phyloP scores from a whole-genome alignment of 1,284 basidiomycete genomes.

The Xerocomus minutiporus region DNA sequence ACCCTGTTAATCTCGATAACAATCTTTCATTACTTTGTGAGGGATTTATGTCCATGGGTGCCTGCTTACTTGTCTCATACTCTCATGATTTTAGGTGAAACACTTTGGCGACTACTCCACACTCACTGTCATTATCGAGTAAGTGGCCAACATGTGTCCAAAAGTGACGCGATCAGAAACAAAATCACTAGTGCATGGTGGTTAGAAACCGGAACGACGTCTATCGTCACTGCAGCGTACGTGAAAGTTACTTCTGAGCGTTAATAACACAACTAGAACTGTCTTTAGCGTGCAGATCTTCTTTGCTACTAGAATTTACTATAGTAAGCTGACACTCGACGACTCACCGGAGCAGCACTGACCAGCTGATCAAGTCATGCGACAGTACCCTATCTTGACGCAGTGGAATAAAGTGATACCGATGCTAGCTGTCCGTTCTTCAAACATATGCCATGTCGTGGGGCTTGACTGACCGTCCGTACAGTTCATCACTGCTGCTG shows the following conservation, averaged over 20 bases:
- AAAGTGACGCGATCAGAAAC: not conserved
- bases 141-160: not conserved
- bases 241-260: not conserved
- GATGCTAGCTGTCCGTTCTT: slow-evolving; percentile 3
- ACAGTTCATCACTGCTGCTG: not conserved
- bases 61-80: not conserved
- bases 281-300: slow-evolving; percentile 3
- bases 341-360: not conserved
- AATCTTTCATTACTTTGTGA: slow-evolving; percentile 8
- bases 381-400: slow-evolving; percentile 5
- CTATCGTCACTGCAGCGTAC: slow-evolving; percentile 3
- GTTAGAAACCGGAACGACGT: slow-evolving; percentile 4
- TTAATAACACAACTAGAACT: not conserved
- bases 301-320: slow-evolving; percentile 9
- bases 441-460: not conserved
- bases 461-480: not conserved
- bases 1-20: not conserved
- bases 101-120: slow-evolving; percentile 2
- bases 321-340: slow-evolving; percentile 2
- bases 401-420: slow-evolving; percentile 1
- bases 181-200: not conserved
- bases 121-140: not conserved
- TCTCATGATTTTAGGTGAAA: not conserved
- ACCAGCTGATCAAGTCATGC: slow-evolving; percentile 1
- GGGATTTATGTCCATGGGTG: not conserved